Evolutionary conservation across 2,329 filamentous ascomycete genomes (phyloP).

Genomic region (Fusarium vanettenii): DNA sequence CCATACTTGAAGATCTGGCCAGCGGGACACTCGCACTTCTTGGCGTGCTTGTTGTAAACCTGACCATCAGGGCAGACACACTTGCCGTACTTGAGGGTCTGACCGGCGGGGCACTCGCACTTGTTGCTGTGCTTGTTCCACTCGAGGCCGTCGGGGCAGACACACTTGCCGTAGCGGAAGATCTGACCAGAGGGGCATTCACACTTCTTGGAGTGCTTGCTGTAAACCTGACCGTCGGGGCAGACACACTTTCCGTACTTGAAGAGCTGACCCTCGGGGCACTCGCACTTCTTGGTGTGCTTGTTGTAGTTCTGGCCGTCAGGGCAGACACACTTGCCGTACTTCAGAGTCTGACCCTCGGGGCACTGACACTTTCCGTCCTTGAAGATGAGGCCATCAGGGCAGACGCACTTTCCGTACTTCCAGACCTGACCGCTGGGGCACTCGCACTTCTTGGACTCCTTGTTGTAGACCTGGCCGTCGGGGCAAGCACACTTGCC

Average conservation of each 20-base stretch:
- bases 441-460: not conserved
- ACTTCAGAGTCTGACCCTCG: not conserved
- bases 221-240: not conserved
- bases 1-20: slow-evolving; percentile 10
- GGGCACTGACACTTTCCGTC: slow-evolving; percentile 2
- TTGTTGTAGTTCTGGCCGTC: not conserved
- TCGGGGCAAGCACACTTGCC: not conserved
- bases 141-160: not conserved
- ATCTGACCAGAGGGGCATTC: not conserved
- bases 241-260: not conserved
- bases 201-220: not conserved
- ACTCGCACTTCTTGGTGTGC: not conserved
- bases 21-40: slow-evolving; percentile 22
- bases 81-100: slow-evolving; percentile 14
- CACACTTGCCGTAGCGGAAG: not conserved
- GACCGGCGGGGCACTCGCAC: slow-evolving; percentile 27
- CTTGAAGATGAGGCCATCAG: not conserved
- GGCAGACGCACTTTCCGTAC: slow-evolving; percentile 2
- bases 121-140: slow-evolving; percentile 1
- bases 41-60: not conserved
- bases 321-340: slow-evolving; percentile 6
- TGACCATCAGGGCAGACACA: slow-evolving; percentile 19
- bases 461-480: not conserved
- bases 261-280: not conserved
- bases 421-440: not conserved